Conservation (phyloP, 768 basidiomycete genomes). For the Gyrodon lividus region DNA sequence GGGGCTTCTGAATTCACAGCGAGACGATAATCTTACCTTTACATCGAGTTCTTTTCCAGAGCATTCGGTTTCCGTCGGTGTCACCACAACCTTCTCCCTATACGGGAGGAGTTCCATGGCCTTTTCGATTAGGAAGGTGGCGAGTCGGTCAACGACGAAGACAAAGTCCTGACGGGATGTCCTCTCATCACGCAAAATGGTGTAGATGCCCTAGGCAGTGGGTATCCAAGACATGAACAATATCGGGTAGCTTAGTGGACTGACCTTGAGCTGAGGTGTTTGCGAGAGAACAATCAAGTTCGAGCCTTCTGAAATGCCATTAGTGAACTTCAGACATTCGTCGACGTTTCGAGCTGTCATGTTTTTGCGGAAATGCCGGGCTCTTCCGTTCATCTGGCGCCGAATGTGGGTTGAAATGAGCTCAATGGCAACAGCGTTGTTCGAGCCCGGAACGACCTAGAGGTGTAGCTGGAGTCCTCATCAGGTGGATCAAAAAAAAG, state of each 20-base stretch:
- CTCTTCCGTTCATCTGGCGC: constrained; percentile 77
- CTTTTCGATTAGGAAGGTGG: constrained; percentile 81
- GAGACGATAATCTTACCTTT: constrained; percentile 40
- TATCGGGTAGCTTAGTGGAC: constrained; percentile 5
- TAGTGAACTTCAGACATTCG: constrained; percentile 35
- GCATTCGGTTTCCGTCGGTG: constrained; percentile 59
- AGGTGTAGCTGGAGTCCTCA: background rate
- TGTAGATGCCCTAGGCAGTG: constrained; percentile 75
- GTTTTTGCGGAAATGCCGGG: constrained; percentile 67
- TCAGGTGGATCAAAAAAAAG: background rate
- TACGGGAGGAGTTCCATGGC: constrained; percentile 85
- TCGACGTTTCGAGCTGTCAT: constrained; percentile 55
- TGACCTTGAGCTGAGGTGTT: constrained; percentile 78
- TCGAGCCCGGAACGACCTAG: constrained; percentile 95
- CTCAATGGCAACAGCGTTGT: constrained; percentile 90
- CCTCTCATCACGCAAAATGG: constrained; percentile 72
- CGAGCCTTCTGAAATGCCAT: constrained; percentile 42
- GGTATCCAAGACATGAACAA: background rate
- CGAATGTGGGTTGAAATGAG: constrained; percentile 89
- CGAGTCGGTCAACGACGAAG: constrained; percentile 85
- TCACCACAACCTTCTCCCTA: constrained; percentile 54
- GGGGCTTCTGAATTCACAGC: background rate
- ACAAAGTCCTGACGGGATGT: constrained; percentile 84
- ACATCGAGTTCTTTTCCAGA: constrained; percentile 63
- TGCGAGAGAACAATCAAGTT: constrained; percentile 69